Base-by-base conservation (phyloP, 306 rosid genomes). In the Pueraria montana region DNA sequence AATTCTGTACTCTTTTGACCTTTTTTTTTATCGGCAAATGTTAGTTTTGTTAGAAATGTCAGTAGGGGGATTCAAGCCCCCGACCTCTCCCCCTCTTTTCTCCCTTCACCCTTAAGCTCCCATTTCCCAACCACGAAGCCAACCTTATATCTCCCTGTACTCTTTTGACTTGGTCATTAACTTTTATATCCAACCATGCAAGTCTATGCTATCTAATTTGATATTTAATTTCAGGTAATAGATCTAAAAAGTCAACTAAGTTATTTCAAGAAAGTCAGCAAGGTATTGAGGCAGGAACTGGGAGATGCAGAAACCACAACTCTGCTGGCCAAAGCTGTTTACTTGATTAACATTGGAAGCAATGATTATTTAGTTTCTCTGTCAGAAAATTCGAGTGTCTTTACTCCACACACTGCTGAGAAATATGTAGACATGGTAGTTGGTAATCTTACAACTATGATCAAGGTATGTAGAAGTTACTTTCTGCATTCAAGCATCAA, bases 311-410 rank as follows among this genome's bases (percentile, higher is more conserved):
- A 85, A 75, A 85, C 88, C 77, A 83, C 79, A 61, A 50, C 11
- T 59, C 59, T 74, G 36, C 61, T 90, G n/a, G 84, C 94, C 77
- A 86, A 82, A 82, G 94, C 91, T 56, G 90, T 93, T 80, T 90
- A 90, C 81, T 85, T 93, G 84, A 82, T 91, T 52, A 68, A 82
- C 80, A 77, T 87, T 1, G 97, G 97, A 50, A 43, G 18, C 85
- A 94, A 94, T 75, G 98, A 92, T 72, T 94, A 92, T 82, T 43
- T 24, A 77, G 85, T 80, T 65, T 56, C 46, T 53, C 5, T 86
- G 10, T 40, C 11, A 80, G 66, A 83, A 80, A 86, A 88, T 45
- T 86, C 90, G 46, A 59, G 85, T 27, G 10, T 27, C 32, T 27
- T 27, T 27, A 27, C 32, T 27, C 32, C 91, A 68, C 71, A 81